Conservation (phyloP, 2,329 filamentous ascomycete genomes). For the Tolypocladium ovalisporum region DNA sequence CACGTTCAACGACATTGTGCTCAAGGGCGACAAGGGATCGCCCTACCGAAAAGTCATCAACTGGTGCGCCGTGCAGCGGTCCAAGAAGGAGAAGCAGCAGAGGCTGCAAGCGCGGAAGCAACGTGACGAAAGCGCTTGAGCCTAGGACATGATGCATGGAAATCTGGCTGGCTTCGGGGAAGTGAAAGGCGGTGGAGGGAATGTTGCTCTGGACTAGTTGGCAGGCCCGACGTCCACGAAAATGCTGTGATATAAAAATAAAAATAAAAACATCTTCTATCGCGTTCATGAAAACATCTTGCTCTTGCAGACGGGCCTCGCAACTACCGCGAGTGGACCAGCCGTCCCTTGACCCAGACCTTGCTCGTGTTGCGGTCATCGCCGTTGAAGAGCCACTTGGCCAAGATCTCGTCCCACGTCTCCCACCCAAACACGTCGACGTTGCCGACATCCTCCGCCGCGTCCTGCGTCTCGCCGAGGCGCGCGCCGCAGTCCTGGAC, state of each 20-base stretch:
- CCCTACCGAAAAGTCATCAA: conserved; percentile 1
- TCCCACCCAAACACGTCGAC: conserved; percentile 92
- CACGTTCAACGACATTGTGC: background rate
- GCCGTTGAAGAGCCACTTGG: conserved; percentile 91
- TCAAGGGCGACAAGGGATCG: background rate
- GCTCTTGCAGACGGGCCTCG: background rate
- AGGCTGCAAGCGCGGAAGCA: background rate
- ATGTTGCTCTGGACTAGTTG: background rate
- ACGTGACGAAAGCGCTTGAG: background rate
- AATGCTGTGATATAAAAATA: background rate
- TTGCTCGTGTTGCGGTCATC: conserved; percentile 82
- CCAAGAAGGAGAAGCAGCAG: background rate
- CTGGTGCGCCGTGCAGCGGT: background rate
- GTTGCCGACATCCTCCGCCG: conserved; percentile 33
- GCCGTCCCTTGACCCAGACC: conserved; percentile 79
- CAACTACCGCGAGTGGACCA: conserved; percentile 55
- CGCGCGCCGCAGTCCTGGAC: conserved; percentile 27
- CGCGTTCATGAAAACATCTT: background rate
- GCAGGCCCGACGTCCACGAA: background rate
- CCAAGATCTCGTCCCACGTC: conserved; percentile 72
- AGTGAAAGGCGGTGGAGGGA: background rate
- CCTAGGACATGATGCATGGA: background rate
- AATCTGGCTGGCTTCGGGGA: too few species aligned
- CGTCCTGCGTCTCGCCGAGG: conserved; percentile 8
- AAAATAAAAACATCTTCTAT: background rate